Evolutionary conservation across 129 eudicot species (phyloP).

Genomic region (Sambucus nigra): DNA sequence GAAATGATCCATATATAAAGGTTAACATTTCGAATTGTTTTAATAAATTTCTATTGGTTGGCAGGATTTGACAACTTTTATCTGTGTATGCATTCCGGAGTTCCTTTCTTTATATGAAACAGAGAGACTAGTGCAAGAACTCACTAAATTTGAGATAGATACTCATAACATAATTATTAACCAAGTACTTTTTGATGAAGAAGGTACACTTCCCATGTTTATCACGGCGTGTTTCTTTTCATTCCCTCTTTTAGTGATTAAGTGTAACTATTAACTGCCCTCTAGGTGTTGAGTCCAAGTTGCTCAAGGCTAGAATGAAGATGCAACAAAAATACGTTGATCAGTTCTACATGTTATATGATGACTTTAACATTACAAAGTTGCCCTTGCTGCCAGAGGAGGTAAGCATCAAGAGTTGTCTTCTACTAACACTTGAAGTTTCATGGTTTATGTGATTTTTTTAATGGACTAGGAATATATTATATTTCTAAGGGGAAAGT

Average conservation of each 20-base stretch:
- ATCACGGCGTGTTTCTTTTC: not conserved
- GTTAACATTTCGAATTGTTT: not conserved
- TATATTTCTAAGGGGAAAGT: too few relatives aligned
- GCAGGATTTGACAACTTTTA: conserved; percentile 88
- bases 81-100: conserved; percentile 98
- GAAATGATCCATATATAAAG: not conserved
- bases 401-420: conserved; percentile 46
- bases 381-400: conserved; percentile 87
- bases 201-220: conserved; percentile 40
- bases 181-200: conserved; percentile 93
- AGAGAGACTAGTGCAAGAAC: conserved; percentile 94
- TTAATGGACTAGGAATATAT: too few relatives aligned
- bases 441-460: not conserved
- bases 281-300: conserved; percentile 69
- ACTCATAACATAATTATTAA: conserved; percentile 92
- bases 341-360: conserved; percentile 92
- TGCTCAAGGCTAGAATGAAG: conserved; percentile 95
- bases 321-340: conserved; percentile 94
- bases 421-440: too few relatives aligned
- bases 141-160: conserved; percentile 89
- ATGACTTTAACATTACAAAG: conserved; percentile 81
- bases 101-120: conserved; percentile 96
- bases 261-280: not conserved
- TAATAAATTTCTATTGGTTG: not conserved
- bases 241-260: not conserved